Conservation (phyloP, 257 asterid species). For the Anisodus acutangulus region DNA sequence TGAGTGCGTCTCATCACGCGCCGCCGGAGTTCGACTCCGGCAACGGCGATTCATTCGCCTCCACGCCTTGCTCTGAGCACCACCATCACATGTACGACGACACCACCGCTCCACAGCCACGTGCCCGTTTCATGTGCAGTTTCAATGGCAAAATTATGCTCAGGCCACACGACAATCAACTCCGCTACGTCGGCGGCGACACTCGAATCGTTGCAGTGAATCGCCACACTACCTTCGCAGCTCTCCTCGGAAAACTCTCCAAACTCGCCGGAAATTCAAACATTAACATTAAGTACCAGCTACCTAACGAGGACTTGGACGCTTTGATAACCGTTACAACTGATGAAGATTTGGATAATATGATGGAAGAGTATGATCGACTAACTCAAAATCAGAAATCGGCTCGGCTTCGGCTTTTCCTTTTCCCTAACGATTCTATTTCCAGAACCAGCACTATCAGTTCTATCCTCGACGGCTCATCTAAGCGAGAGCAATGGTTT, state of each 20-base stretch:
- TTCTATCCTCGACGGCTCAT: slow-evolving; percentile 89
- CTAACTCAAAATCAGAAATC: slow-evolving; percentile 57
- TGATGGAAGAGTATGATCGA: slow-evolving; percentile 96
- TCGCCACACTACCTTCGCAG: slow-evolving; percentile 64
- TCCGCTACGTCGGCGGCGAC: slow-evolving; percentile 71
- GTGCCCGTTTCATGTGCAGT: slow-evolving; percentile 88
- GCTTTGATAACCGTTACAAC: slow-evolving; percentile 75
- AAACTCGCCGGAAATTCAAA: slow-evolving; percentile 63
- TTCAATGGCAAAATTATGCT: slow-evolving; percentile 64
- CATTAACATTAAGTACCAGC: slow-evolving; percentile 83
- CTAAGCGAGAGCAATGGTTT: slow-evolving; percentile 88
- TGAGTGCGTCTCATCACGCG: slow-evolving; percentile 51
- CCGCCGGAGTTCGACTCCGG: slow-evolving; percentile 57
- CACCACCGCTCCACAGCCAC: slow-evolving; percentile 38
- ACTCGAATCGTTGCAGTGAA: slow-evolving; percentile 71
- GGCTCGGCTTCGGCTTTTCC: slow-evolving; percentile 75
- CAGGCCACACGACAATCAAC: slow-evolving; percentile 69
- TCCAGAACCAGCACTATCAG: slow-evolving; percentile 66
- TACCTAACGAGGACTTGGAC: slow-evolving; percentile 89
- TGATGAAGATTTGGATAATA: slow-evolving; percentile 87
- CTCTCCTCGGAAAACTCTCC: slow-evolving; percentile 65
- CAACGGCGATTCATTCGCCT: slow-evolving; percentile 61
- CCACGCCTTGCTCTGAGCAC: slow-evolving; percentile 77
- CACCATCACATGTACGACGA: slow-evolving; percentile 54
- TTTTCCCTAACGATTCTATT: slow-evolving; percentile 54